Percentiles rank a stretch among this genome's conserved stretches.
Conservation (phyloP, 169 alveolate genomes). For the Cryptosporidium canis region DNA sequence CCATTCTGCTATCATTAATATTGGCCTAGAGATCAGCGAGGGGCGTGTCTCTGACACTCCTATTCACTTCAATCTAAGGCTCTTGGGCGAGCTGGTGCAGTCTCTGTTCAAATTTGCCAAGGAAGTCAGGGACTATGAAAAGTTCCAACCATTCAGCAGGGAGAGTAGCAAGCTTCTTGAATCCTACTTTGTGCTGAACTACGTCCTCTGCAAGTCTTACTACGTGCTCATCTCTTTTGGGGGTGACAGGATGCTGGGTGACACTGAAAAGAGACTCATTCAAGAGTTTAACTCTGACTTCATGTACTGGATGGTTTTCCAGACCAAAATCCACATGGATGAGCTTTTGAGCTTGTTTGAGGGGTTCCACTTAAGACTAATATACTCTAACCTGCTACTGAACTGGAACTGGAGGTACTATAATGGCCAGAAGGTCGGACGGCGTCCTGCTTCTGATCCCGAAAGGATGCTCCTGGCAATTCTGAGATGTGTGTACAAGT, state of each 20-base stretch:
- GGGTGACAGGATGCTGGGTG: neutral
- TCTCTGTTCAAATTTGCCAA: neutral
- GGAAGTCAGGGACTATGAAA: neutral
- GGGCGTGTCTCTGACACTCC: neutral
- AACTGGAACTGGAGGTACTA: neutral
- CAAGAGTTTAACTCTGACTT: neutral
- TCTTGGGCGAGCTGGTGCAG: neutral
- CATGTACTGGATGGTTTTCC: neutral
- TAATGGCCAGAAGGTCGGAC: too few relatives aligned
- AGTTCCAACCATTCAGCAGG: neutral
- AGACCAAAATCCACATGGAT: neutral
- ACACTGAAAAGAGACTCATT: neutral
- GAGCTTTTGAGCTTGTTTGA: neutral
- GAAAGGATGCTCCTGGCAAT: too few relatives aligned
- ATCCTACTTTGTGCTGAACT: slow-evolving; percentile 13
- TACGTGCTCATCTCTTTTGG: neutral
- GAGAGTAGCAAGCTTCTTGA: neutral
- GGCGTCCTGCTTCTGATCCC: too few relatives aligned
- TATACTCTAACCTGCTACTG: neutral
- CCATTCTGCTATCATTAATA: neutral
- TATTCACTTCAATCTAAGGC: neutral
- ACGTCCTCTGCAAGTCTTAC: neutral
- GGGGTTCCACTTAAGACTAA: neutral
- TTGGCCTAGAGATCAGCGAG: neutral
- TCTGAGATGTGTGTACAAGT: too few relatives aligned